Percentiles rank a stretch among this genome's conserved stretches.
These are phyloP conservation scores for Entelexis paramagnoliae DNA, from an alignment of 1,139 yeast species.

Conservation along the genomic window DNA sequence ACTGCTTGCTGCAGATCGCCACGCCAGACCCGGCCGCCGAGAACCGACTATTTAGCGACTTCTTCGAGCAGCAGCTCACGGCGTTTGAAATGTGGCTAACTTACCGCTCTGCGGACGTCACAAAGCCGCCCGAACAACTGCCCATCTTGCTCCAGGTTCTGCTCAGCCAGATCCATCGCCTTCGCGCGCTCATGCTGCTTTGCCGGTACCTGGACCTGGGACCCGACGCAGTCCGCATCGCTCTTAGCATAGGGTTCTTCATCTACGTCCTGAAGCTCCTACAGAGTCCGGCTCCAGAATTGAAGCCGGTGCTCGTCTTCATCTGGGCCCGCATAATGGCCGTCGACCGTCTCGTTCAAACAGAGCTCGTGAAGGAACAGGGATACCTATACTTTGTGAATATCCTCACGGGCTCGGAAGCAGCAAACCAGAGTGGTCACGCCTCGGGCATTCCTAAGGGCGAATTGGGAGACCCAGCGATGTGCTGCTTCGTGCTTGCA, in stretches of 20 bases:
- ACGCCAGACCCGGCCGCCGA: conserved; percentile 32
- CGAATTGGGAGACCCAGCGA: conserved; percentile 51
- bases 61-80: conserved; percentile 89
- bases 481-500: conserved; percentile 85
- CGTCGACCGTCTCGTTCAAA: conserved; percentile 84
- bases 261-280: conserved; percentile 84
- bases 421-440: neutral
- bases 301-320: conserved; percentile 86
- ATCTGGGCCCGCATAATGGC: conserved; percentile 99
- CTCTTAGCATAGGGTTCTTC: conserved; percentile 87
- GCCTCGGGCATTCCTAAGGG: neutral
- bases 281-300: conserved; percentile 91
- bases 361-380: conserved; percentile 80
- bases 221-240: conserved; percentile 93
- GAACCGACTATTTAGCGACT: conserved; percentile 77
- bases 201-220: conserved; percentile 87
- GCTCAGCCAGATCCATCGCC: conserved; percentile 84
- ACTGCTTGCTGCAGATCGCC: conserved; percentile 55
- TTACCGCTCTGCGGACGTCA: conserved; percentile 59
- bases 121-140: conserved; percentile 86
- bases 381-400: conserved; percentile 82
- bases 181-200: conserved; percentile 73
- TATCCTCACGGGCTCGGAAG: conserved; percentile 44
- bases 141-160: conserved; percentile 90
- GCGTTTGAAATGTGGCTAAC: conserved; percentile 96